Evolutionary conservation across 352 stramenopile species (phyloP), one percentile per base, ranked within the genome.

Genomic region (Phytophthora citricola): DNA sequence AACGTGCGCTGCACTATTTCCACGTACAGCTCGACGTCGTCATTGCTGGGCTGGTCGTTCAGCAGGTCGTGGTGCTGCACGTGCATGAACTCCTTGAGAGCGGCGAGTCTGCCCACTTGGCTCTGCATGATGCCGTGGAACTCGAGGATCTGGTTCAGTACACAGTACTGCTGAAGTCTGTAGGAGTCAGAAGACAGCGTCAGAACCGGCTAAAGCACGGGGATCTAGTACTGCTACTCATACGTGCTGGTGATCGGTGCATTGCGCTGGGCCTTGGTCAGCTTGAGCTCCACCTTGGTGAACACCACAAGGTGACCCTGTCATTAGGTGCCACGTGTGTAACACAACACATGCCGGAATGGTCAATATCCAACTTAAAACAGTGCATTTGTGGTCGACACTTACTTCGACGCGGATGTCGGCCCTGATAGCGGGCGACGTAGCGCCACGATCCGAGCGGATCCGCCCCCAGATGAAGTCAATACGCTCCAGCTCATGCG

Each of bases 141-240:
- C 71, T 94, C 86, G 47, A 94, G 78, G 60, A 94, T 92, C 70
- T 94, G 86, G 68, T 92, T 89, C 36, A 94, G 65, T 56, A 94
- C 83, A 63, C 83, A 92, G 61, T 92, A 94, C 39, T 94, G 82
- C 60, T 92, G 80, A 54, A 94, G 65, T 22, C 86, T 94, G 58
- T 4, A 32, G 31, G 3, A 24, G 29, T 47, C 8, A 47, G 29
- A 31, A 48, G 20, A 49, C 45, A 56, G 17, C 29, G n/a, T 53
- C 51, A 61, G 38, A 64, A 65, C 32, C 32, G 43, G 40, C 47
- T 36, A n/a, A 15, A 40, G 2, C 20, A 51, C 14, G 22, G 41
- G 12, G 24, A 31, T 66, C 26, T 11, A 71, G 0, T 24, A 12
- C 38, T 9, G 32, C 39, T 34, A 46, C 20, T 61, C 83, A 27